Conservation (phyloP, 1,284 basidiomycete genomes). For the Malassezia psittaci region DNA sequence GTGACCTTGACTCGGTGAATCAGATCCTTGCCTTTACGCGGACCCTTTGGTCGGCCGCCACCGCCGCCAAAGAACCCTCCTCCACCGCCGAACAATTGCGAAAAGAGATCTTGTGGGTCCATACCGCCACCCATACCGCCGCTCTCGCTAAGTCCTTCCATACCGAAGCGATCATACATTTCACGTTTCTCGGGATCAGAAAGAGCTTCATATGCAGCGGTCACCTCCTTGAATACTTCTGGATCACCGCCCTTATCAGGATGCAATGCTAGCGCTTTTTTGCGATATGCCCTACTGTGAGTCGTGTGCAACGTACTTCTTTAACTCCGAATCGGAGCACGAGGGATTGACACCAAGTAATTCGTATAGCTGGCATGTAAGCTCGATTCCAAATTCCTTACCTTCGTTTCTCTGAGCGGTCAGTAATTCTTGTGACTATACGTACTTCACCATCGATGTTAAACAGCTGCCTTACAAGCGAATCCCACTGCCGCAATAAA, state of each 20-base stretch:
- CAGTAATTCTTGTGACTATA: not conserved
- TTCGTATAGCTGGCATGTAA: constrained; percentile 39
- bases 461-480: not conserved
- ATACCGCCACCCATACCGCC: constrained; percentile 62
- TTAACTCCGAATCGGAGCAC: constrained; percentile 40
- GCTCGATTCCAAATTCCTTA: not conserved
- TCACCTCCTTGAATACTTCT: constrained; percentile 94
- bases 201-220: constrained; percentile 89
- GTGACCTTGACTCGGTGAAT: constrained; percentile 92
- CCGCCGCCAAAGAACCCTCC: constrained; percentile 55
- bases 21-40: constrained; percentile 95
- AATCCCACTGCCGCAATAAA: not conserved
- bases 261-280: constrained; percentile 53
- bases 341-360: constrained; percentile 37
- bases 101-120: constrained; percentile 96
- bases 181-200: constrained; percentile 69
- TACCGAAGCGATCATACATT: constrained; percentile 78
- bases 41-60: constrained; percentile 60
- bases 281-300: constrained; percentile 25
- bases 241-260: constrained; percentile 94
- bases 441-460: constrained; percentile 17
- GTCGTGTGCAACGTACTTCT: constrained; percentile 33
- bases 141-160: constrained; percentile 71
- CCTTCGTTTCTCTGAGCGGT: constrained; percentile 21
- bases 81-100: constrained; percentile 78